Evolutionary conservation across 225 moss, liverwort and hornwort species (phyloP).

Genomic region (Sphagnum tenellum): DNA sequence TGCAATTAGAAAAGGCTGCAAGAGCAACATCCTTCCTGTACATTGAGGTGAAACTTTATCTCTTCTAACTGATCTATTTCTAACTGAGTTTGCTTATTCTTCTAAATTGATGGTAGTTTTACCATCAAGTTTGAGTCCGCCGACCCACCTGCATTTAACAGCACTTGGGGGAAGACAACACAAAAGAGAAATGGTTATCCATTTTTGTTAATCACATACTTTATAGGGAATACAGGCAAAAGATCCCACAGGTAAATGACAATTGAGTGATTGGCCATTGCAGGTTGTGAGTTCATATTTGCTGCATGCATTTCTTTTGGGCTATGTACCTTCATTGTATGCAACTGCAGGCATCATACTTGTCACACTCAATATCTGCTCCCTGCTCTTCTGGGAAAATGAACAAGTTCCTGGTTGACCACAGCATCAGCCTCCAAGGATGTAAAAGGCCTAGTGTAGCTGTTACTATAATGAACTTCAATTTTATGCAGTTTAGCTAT

Average conservation of each 20-base stretch:
- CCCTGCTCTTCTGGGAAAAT: background rate
- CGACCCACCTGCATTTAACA: background rate
- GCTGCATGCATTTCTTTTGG: slow-evolving; percentile 1
- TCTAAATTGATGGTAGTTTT: too few species aligned
- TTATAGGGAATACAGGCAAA: too few species aligned
- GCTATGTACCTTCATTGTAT: background rate
- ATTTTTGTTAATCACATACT: background rate
- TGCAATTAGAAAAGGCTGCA: slow-evolving; percentile 4
- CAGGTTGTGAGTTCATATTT: slow-evolving; percentile 1
- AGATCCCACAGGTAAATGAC: background rate
- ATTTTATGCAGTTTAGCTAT: too few species aligned
- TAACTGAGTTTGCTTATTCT: background rate
- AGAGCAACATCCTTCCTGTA: background rate
- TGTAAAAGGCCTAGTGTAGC: too few species aligned
- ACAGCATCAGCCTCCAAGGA: too few species aligned
- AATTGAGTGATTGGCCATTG: background rate
- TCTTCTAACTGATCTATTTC: background rate
- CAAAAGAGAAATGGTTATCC: background rate
- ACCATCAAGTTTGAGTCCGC: background rate
- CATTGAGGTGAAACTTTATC: slow-evolving; percentile 1
- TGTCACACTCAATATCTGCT: background rate
- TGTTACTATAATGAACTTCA: too few species aligned
- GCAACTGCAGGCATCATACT: background rate
- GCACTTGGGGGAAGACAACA: background rate
- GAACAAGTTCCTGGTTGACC: background rate